Percentiles rank a stretch among this genome's conserved stretches.
Evolutionary conservation across 1,284 basidiomycete genomes (phyloP).

Genomic region (Mycosarcoma maydis): DNA sequence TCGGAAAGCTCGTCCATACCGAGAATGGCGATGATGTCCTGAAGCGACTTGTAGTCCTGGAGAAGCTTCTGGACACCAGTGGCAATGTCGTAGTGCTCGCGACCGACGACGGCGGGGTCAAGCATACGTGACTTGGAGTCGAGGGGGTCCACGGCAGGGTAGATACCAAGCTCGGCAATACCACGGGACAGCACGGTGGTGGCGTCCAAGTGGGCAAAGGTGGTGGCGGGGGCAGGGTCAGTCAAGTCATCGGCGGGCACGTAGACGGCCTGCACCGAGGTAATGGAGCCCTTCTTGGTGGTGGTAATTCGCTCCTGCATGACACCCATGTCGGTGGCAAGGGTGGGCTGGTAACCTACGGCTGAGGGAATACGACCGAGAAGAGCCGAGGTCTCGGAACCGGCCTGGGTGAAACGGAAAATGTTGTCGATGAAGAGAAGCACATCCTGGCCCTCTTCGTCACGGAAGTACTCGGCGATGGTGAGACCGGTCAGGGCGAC

Average conservation of each 20-base stretch:
- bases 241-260: constrained; percentile 99
- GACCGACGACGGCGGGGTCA: constrained; percentile 93
- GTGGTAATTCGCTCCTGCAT: constrained; percentile 99
- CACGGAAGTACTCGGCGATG: constrained; percentile 99
- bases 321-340: constrained; percentile 99
- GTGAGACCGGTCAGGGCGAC: constrained; percentile 98
- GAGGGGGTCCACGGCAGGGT: constrained; percentile 98
- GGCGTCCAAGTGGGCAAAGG: constrained; percentile 99
- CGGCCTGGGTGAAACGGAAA: constrained; percentile 89
- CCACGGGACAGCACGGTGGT: constrained; percentile 98
- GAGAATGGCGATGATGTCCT: constrained; percentile 83
- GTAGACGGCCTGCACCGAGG: constrained; percentile 99
- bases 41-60: constrained; percentile 99
- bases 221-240: constrained; percentile 98
- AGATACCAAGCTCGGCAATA: constrained; percentile 99
- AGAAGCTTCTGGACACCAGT: constrained; percentile 97
- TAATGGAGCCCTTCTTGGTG: constrained; percentile 99
- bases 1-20: constrained; percentile 99
- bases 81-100: constrained; percentile 93
- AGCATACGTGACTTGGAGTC: constrained; percentile 99
- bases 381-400: constrained; percentile 99
- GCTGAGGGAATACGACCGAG: constrained; percentile 99
- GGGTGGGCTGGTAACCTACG: constrained; percentile 99
- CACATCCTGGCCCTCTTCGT: constrained; percentile 99
- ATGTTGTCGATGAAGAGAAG: constrained; percentile 99